Conservation (phyloP, 352 stramenopile species). For the Pythium dissotocum region DNA sequence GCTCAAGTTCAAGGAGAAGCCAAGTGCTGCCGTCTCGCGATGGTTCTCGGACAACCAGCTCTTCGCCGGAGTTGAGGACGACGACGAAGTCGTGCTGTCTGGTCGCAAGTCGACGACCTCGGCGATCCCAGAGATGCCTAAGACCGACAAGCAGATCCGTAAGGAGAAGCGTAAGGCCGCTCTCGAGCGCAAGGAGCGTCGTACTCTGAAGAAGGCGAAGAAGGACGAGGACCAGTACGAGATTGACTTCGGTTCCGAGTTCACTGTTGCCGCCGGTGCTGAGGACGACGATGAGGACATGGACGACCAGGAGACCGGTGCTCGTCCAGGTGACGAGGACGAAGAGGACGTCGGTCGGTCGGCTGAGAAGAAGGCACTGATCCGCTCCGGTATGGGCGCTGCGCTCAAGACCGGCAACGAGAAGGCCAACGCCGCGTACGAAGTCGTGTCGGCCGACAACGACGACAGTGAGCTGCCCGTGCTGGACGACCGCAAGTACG, state of each 20-base stretch:
- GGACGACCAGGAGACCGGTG: slow-evolving; percentile 35
- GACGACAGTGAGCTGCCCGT: slow-evolving; percentile 55
- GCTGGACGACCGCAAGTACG: slow-evolving; percentile 92
- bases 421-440: slow-evolving; percentile 38
- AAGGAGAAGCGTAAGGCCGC: slow-evolving; percentile 97
- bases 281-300: slow-evolving; percentile 47
- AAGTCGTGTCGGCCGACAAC: slow-evolving; percentile 39
- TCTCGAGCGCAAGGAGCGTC: slow-evolving; percentile 89
- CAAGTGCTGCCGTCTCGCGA: slow-evolving; percentile 68
- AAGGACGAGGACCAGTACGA: slow-evolving; percentile 87
- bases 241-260: slow-evolving; percentile 72
- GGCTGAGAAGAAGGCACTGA: slow-evolving; percentile 78
- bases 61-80: slow-evolving; percentile 70
- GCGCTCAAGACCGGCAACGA: slow-evolving; percentile 29
- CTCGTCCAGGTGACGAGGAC: slow-evolving; percentile 7
- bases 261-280: slow-evolving; percentile 47
- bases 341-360: slow-evolving; percentile 27
- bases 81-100: slow-evolving; percentile 34
- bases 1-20: slow-evolving; percentile 80
- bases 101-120: slow-evolving; percentile 25
- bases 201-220: slow-evolving; percentile 70
- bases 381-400: slow-evolving; percentile 84
- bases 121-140: slow-evolving; percentile 89
- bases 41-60: slow-evolving; percentile 88
- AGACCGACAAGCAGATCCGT: slow-evolving; percentile 98